These are phyloP conservation scores for Lumnitzera littorea DNA, from an alignment of 345 rosid genomes.

Conservation along the genomic window DNA sequence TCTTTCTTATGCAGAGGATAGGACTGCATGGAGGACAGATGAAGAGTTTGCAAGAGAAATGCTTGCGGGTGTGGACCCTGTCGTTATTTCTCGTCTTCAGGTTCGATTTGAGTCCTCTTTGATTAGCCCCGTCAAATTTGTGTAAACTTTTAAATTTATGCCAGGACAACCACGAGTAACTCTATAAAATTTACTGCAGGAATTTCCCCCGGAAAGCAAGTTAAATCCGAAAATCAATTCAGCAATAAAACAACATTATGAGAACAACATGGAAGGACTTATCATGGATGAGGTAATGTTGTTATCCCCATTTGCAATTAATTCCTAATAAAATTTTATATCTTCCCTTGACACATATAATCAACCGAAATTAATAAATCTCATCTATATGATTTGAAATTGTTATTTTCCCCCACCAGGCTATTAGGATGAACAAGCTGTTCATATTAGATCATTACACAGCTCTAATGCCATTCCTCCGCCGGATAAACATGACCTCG, in stretches of 20 bases:
- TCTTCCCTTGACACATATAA: background rate
- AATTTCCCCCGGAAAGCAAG: slow-evolving; percentile 71
- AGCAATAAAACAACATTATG: slow-evolving; percentile 42
- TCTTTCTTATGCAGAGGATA: slow-evolving; percentile 34
- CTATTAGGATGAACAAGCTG: slow-evolving; percentile 46
- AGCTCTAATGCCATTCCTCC: slow-evolving; percentile 62
- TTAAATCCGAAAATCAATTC: slow-evolving; percentile 41
- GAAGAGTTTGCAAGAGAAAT: slow-evolving; percentile 80
- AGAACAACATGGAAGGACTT: slow-evolving; percentile 39
- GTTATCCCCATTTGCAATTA: too few relatives aligned
- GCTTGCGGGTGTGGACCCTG: slow-evolving; percentile 72
- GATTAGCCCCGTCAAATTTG: background rate
- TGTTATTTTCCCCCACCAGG: slow-evolving; percentile 24
- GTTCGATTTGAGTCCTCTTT: slow-evolving; percentile 17
- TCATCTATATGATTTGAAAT: background rate
- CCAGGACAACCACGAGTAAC: background rate
- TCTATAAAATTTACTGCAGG: slow-evolving; percentile 27
- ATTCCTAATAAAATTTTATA: too few relatives aligned
- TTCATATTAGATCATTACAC: slow-evolving; percentile 86
- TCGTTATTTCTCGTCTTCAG: slow-evolving; percentile 47
- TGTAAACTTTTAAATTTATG: background rate
- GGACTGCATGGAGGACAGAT: slow-evolving; percentile 66
- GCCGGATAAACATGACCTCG: slow-evolving; percentile 54
- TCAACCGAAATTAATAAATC: background rate
- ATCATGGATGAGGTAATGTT: slow-evolving; percentile 42